Evolutionary conservation across 768 basidiomycete genomes (phyloP).

Genomic region (Kwoniella sp.): DNA sequence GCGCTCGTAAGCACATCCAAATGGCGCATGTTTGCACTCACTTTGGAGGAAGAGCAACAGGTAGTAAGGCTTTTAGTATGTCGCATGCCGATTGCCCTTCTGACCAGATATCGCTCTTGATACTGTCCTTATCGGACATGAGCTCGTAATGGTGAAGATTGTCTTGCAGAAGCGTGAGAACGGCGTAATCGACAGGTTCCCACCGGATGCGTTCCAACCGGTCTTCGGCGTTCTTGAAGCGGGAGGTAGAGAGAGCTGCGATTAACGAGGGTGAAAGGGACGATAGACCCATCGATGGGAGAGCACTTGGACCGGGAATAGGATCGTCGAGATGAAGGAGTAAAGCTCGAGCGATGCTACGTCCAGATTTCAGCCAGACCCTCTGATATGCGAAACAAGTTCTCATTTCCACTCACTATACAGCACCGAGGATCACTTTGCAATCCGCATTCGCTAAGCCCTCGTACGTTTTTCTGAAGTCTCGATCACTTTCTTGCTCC

Average conservation of each 20-base stretch:
- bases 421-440: conserved; percentile 41
- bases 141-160: conserved; percentile 37
- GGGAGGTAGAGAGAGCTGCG: conserved; percentile 37
- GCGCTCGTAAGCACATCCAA: not conserved
- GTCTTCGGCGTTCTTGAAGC: conserved; percentile 28
- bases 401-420: conserved; percentile 32
- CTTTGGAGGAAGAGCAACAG: conserved; percentile 25
- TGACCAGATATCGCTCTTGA: conserved; percentile 43
- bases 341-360: conserved; percentile 34
- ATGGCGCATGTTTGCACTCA: conserved; percentile 27
- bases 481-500: conserved; percentile 22
- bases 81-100: conserved; percentile 46
- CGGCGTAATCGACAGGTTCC: conserved; percentile 51
- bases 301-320: conserved; percentile 4
- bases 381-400: not conserved
- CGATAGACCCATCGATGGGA: conserved; percentile 29
- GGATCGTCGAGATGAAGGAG: conserved; percentile 28
- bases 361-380: not conserved
- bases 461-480: conserved; percentile 13
- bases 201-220: conserved; percentile 27
- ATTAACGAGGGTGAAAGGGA: conserved; percentile 42
- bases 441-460: conserved; percentile 27
- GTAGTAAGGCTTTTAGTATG: conserved; percentile 37
- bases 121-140: conserved; percentile 19
- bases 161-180: conserved; percentile 51